A percentile compares a stretch with the other conserved stretches of the same genome.
phyloP scores from a whole-genome alignment of 805 yeast species.

The Millerago galiae region DNA sequence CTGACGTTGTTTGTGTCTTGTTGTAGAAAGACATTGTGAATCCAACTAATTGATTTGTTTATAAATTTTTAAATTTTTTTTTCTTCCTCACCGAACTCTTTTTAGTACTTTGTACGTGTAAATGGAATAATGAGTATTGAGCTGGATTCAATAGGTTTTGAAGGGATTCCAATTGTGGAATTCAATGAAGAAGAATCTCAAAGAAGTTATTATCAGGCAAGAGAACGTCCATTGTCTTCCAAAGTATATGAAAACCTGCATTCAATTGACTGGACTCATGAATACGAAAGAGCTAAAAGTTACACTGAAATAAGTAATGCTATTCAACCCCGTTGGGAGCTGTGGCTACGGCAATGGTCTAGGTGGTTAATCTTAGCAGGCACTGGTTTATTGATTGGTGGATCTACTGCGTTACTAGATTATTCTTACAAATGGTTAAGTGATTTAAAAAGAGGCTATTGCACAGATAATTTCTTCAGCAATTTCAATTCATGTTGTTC shows the following conservation, averaged over 20 bases:
- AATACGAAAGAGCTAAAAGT: conserved; percentile 24
- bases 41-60: neutral
- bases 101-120: neutral
- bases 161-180: conserved; percentile 14
- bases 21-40: conserved; percentile 34
- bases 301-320: neutral
- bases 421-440: conserved; percentile 42
- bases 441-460: conserved; percentile 48
- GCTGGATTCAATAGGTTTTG: neutral
- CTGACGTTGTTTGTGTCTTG: conserved; percentile 18
- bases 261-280: conserved; percentile 48
- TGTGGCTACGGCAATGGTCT: conserved; percentile 11
- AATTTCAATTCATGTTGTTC: conserved; percentile 28
- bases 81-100: neutral
- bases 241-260: conserved; percentile 33
- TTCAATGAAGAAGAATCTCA: neutral
- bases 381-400: conserved; percentile 42
- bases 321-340: conserved; percentile 2
- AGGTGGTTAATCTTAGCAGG: conserved; percentile 44
- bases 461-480: conserved; percentile 29
- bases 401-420: conserved; percentile 43
- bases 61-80: neutral
- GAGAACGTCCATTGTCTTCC: conserved; percentile 3
- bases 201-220: neutral
- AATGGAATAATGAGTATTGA: neutral